These are phyloP conservation scores for Candida piceae DNA, from an alignment of 805 yeast species.

Conservation along the genomic window DNA sequence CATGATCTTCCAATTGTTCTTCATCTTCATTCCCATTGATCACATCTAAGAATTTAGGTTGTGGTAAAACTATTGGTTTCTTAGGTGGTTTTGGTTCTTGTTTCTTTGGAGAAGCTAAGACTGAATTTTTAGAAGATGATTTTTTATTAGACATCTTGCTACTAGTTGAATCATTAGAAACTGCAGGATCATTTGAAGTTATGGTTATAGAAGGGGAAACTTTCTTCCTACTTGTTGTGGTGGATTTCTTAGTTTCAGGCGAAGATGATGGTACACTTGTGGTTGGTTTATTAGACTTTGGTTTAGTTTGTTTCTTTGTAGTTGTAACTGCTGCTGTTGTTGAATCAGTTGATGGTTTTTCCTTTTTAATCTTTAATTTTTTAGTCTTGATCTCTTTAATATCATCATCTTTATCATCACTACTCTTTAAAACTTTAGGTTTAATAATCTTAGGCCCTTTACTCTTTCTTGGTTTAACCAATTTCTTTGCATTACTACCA, in stretches of 20 bases:
- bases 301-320: constrained; percentile 4
- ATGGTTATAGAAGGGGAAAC: too few species aligned
- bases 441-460: too few species aligned
- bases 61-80: constrained; percentile 10
- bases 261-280: background rate
- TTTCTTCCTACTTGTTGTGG: too few species aligned
- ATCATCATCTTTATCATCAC: too few species aligned
- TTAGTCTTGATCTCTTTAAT: too few species aligned
- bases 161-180: background rate
- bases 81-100: constrained; percentile 4
- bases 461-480: too few species aligned
- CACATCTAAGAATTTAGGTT: constrained; percentile 15
- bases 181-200: too few species aligned
- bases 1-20: constrained; percentile 2
- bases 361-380: background rate
- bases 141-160: background rate
- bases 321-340: background rate
- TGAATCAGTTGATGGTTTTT: background rate
- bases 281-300: constrained; percentile 1
- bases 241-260: background rate
- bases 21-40: constrained; percentile 5
- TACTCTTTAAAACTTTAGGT: background rate
- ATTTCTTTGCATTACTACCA: background rate
- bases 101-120: background rate
- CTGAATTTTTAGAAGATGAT: background rate